Evolutionary conservation across 805 yeast genomes (phyloP), one percentile per base, ranked within the genome.

Genomic region (Yarrowia osloensis): DNA sequence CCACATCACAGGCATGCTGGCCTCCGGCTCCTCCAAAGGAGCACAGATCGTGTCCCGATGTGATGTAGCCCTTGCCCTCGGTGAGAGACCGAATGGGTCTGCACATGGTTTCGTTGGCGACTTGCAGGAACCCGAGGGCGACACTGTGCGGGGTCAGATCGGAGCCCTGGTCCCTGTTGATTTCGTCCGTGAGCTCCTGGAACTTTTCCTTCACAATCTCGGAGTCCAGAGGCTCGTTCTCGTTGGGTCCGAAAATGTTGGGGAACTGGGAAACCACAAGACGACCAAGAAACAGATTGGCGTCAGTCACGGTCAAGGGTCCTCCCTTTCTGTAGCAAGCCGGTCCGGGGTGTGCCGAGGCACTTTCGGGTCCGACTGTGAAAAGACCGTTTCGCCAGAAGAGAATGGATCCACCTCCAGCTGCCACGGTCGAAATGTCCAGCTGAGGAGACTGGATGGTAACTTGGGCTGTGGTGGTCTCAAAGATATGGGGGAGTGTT

Each of bases 21-120:
- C 97, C 97, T 66, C 97, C 97, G 28, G 96, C 96, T 59, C 97
- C 97, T 55, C 97, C 97, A 77, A 91, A 91, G 2, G 94, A 84
- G 1, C 92, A 96, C 68, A 91, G 77, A 68, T 88, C 79, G 75
- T 91, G 97, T 12, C 83, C 79, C 11, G 88, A 75, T 0, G 86
- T 82, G 47, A 84, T 81, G 73, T 86, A 86, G 4, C 97, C 97
- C 73, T 87, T 90, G 1, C 94, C 90, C 74, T 91, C 97, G 0
- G 97, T 91, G 65, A 91, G 78, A 47, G 89, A 87, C 68, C 97
- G 82, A 66, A 91, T 89, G 1, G 97, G 97, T 69, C 96, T 83
- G n/a, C 95, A 89, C 97, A 91, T 91, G 1, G 92, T 80, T 72
- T 90, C 96, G 72, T 89, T 88, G 1, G 97, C 97, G 7, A 91